Percentiles rank a stretch among this genome's conserved stretches.
phyloP scores from a whole-genome alignment of 1,284 basidiomycete genomes.

The Bothia castanella region DNA sequence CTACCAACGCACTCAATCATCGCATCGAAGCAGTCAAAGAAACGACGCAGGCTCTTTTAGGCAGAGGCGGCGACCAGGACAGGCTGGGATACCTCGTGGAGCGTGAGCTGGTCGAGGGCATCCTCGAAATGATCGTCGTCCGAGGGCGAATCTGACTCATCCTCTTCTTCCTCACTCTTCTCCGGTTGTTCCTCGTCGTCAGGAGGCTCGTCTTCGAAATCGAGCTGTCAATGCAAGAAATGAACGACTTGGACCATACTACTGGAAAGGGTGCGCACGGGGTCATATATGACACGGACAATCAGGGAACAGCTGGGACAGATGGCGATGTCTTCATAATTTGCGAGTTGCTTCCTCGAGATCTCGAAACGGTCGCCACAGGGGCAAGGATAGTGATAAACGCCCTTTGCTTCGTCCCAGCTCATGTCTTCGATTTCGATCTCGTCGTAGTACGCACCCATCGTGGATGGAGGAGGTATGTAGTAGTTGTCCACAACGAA shows the following conservation, averaged over 20 bases:
- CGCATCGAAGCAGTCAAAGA: neutral
- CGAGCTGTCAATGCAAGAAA: slow-evolving; percentile 45
- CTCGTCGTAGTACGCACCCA: slow-evolving; percentile 87
- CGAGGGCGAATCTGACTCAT: slow-evolving; percentile 39
- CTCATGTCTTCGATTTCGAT: slow-evolving; percentile 95
- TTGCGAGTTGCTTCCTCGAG: slow-evolving; percentile 77
- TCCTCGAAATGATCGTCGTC: slow-evolving; percentile 57
- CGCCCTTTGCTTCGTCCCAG: slow-evolving; percentile 80
- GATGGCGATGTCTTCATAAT: slow-evolving; percentile 94
- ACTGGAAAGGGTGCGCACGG: slow-evolving; percentile 54
- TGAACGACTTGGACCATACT: neutral
- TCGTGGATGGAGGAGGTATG: slow-evolving; percentile 26
- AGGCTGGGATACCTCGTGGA: slow-evolving; percentile 33
- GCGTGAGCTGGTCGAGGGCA: slow-evolving; percentile 58
- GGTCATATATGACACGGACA: slow-evolving; percentile 93
- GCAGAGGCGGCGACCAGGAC: slow-evolving; percentile 18
- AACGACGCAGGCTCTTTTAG: slow-evolving; percentile 2
- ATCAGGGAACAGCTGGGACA: slow-evolving; percentile 96
- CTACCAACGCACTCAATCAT: slow-evolving; percentile 2
- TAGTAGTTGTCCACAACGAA: too few species aligned
- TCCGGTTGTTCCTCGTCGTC: slow-evolving; percentile 42
- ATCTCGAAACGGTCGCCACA: slow-evolving; percentile 99
- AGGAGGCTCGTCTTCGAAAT: slow-evolving; percentile 66
- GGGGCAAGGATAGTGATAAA: slow-evolving; percentile 95
- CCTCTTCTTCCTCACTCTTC: slow-evolving; percentile 40